Conservation (phyloP, 31 red algal genomes). For the Bonnemaisonia californica region DNA sequence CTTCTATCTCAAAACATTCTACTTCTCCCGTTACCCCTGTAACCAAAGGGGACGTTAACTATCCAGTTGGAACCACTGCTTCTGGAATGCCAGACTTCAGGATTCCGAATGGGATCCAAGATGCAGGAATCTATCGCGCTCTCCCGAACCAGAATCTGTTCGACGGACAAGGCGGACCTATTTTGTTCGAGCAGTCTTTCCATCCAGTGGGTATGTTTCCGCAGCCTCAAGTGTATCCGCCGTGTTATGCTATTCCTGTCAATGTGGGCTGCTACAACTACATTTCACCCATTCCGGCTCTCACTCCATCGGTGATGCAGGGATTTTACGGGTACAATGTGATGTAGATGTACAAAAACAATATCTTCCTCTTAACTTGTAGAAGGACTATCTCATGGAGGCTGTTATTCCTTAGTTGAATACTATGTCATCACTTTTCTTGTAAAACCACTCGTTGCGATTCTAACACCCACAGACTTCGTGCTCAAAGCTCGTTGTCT, state of each 20-base stretch:
- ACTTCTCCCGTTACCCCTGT: neutral
- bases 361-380: neutral
- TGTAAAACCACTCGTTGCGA: neutral
- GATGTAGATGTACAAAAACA: neutral
- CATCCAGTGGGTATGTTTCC: neutral
- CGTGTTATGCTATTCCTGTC: neutral
- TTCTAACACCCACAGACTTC: no score
- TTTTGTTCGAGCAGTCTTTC: neutral
- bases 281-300: neutral
- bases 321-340: neutral
- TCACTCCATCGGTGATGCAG: neutral
- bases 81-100: neutral
- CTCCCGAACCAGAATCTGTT: neutral
- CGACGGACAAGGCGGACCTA: neutral
- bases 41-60: neutral
- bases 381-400: neutral
- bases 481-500: no score
- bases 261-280: neutral
- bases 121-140: neutral
- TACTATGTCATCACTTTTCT: neutral
- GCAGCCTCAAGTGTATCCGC: neutral
- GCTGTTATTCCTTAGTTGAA: neutral
- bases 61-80: neutral
- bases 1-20: neutral
- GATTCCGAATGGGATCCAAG: neutral